These are phyloP conservation scores for Hypomontagnella submonticulosa DNA, from an alignment of 495 filamentous ascomycete genomes.

Conservation along the genomic window DNA sequence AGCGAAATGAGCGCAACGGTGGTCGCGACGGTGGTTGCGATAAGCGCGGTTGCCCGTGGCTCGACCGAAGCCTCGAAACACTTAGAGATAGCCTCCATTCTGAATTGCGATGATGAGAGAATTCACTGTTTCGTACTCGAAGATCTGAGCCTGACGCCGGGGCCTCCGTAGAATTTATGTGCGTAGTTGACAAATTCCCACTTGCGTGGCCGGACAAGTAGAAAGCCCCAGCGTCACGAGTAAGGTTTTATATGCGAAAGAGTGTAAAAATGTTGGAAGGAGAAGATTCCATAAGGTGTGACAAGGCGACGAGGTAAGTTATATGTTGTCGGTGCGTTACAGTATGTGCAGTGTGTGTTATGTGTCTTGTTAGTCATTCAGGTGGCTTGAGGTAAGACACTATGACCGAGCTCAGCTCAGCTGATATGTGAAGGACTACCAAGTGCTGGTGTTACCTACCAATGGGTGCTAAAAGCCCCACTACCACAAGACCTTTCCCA, in stretches of 20 bases:
- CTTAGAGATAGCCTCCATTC: conserved; percentile 42
- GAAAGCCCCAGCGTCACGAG: too few species aligned
- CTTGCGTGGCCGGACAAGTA: too few species aligned
- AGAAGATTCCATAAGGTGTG: too few species aligned
- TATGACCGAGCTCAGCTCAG: conserved; percentile 12
- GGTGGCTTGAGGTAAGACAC: too few species aligned
- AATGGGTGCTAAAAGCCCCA: conserved; percentile 1
- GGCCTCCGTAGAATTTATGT: not conserved
- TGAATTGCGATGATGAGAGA: not conserved
- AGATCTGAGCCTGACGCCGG: conserved; percentile 10
- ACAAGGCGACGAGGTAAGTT: too few species aligned
- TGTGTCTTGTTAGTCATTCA: too few species aligned
- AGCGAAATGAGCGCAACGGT: conserved; percentile 47
- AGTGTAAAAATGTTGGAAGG: too few species aligned
- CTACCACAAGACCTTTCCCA: conserved; percentile 24
- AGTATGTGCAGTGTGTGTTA: too few species aligned
- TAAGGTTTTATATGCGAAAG: too few species aligned
- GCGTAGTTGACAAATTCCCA: too few species aligned
- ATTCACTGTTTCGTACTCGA: not conserved
- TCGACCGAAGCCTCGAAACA: conserved; percentile 35
- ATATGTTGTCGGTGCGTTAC: too few species aligned
- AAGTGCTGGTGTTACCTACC: conserved; percentile 22
- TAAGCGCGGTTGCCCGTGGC: conserved; percentile 41
- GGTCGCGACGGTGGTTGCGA: conserved; percentile 48
- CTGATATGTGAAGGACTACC: conserved; percentile 10